Evolutionary conservation across 768 basidiomycete genomes (phyloP), one percentile per base, ranked within the genome.

Genomic region (Pleurotus sapidus): DNA sequence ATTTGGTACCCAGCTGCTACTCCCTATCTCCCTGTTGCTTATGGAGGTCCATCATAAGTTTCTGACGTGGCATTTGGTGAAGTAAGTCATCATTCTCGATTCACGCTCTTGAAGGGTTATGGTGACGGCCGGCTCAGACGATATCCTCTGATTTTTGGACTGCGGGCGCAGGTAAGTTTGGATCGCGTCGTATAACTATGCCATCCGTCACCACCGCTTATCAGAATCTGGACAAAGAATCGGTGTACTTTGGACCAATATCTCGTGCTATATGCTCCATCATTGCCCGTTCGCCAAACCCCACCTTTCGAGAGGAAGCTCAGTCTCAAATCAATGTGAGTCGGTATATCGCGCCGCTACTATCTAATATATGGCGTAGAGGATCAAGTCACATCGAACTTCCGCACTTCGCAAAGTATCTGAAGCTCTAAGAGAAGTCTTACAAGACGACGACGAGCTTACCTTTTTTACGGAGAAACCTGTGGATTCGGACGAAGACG

Each of bases 81-180:
- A 77, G 88, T 87, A 63, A 43, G 76, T 68, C 23, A 15, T 59
- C 53, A 51, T 39, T 59, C 18, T 43, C 24, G 2, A 9, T 34
- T 3, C 30, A 11, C 30, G 11, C 30, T 34, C 30, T 34, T 3
- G 20, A 34, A 34, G 30, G 30, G 30, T 11, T 3, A 11, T 11
- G 30, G 2, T 34, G 30, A 34, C 42, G 8, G 5, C 42, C 42
- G 14, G n/a, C 42, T 30, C 62, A 92, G 91, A 64, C 84, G 84
- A 2, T 91, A 91, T 71, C 91, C 91, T 18, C 74, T 90, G 39
- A 81, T 91, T 56, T 93, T 92, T 67, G 91, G 91, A 2, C 69
- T 76, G 24, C 85, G 84, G 84, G 75, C 77, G 65, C 77, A 78
- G 74, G 89, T 87, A 73, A 55, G 69, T 67, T 9, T 53, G 57